Evolutionary conservation across 2,329 filamentous ascomycete species (phyloP), one percentile per base, ranked within the genome.

Genomic region (Coniella vitis): DNA sequence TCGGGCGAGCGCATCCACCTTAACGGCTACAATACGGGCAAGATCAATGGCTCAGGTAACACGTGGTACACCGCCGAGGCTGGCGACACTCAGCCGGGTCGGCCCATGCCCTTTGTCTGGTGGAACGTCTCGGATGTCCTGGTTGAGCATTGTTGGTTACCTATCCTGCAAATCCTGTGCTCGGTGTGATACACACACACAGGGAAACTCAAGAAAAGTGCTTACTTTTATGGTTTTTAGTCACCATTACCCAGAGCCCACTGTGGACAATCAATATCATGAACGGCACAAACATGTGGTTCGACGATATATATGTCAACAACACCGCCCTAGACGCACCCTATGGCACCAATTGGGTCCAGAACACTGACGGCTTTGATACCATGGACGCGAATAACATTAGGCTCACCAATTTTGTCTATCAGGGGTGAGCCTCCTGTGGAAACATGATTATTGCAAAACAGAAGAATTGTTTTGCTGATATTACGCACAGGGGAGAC

Each of bases 101-200:
- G 76, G 9, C 76, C 75, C 0, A 79, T 79, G 75, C 74, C 75
- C 0, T 78, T 79, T 49, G 74, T 78, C 4, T 70, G 77, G 45
- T 79, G 75, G 76, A 79, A 79, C 54, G 71, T 75, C 3, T 71
- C 68, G n/a, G 68, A 78, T 46, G 74, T 79, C 2, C 62, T 64
- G 4, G 73, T 79, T n/a, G 64, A 68, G 19, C 71, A 76, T 49
- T 78, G 57, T 57, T 43, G 39, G 56, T 47, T n/a, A 14, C 17
- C 10, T 29, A 29, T 29, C 10, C 5, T 29, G 10, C 5, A 29
- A 29, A 10, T 29, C 25, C 5, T 29, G n/a, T n/a, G n/a, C 25
- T 29, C 25, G 25, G 10, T n/a, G n/a, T n/a, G 25, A 5, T 29
- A 29, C 25, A 10, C 5, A 29, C 25, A 5, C 25, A 29, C 5